These are phyloP conservation scores for Arachis monticola DNA, from an alignment of 331 rosid species.

Conservation along the genomic window DNA sequence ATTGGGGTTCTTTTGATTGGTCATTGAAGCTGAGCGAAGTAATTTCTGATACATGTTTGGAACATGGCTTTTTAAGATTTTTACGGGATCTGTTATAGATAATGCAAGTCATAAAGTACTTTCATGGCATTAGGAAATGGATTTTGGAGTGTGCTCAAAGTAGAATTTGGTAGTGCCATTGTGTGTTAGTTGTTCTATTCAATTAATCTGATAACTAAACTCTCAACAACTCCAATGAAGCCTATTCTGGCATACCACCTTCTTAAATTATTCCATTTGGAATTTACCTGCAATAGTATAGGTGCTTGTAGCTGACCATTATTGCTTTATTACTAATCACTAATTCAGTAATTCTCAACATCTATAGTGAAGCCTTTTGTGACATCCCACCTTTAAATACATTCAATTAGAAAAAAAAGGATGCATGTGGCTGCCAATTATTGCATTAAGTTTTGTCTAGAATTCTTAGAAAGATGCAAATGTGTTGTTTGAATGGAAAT, in stretches of 20 bases:
- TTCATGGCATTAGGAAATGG: conserved; percentile 13
- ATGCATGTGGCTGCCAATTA: neutral
- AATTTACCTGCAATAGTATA: too few relatives aligned
- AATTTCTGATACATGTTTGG: conserved; percentile 15
- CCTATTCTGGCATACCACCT: neutral
- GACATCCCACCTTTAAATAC: conserved; percentile 1
- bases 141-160: conserved; percentile 26
- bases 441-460: neutral
- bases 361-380: neutral
- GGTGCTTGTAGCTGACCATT: neutral
- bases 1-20: conserved; percentile 25
- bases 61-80: neutral
- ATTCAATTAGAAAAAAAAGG: neutral
- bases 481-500: neutral
- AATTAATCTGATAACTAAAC: neutral
- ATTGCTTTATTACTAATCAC: neutral
- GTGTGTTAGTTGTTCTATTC: neutral
- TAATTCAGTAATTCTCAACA: neutral
- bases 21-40: conserved; percentile 19
- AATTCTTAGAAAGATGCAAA: conserved; percentile 16
- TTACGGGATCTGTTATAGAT: neutral
- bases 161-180: neutral
- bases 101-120: neutral
- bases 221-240: conserved; percentile 6
- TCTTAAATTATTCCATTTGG: neutral